These are phyloP conservation scores for Eucalyptus polybractea DNA, from an alignment of 345 rosid species.

Conservation along the genomic window DNA sequence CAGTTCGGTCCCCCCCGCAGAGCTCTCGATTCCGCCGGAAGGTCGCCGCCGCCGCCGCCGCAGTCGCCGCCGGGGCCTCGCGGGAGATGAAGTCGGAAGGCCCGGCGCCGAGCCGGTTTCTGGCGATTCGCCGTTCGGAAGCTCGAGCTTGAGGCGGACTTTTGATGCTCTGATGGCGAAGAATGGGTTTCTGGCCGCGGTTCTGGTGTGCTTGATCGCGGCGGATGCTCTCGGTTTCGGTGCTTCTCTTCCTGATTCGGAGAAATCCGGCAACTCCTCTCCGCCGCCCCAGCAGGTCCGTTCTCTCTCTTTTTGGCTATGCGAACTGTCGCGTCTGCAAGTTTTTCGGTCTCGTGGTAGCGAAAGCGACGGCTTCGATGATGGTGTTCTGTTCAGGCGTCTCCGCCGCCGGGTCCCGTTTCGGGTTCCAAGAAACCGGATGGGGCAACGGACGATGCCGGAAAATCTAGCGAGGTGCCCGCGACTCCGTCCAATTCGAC, in stretches of 20 bases:
- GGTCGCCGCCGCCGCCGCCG: not conserved
- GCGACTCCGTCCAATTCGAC: not conserved
- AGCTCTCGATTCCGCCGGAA: not conserved
- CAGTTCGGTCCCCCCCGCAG: not conserved
- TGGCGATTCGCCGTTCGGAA: not conserved
- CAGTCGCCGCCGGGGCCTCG: too few relatives aligned
- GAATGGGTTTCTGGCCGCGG: slow-evolving; percentile 10
- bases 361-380: not conserved
- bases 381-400: slow-evolving; percentile 10
- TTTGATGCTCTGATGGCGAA: slow-evolving; percentile 15
- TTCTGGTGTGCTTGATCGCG: slow-evolving; percentile 25
- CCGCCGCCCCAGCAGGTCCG: slow-evolving; percentile 1
- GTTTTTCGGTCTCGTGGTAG: not conserved
- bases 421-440: not conserved
- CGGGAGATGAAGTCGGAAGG: not conserved
- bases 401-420: slow-evolving; percentile 18
- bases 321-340: not conserved
- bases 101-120: not conserved
- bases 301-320: not conserved
- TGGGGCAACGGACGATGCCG: not conserved
- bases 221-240: slow-evolving; percentile 18
- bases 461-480: not conserved
- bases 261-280: not conserved
- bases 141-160: not conserved
- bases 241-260: not conserved